A percentile compares a stretch with the other conserved stretches of the same genome.
These are phyloP conservation scores for Triglochin maritima DNA, from an alignment of 106 monocot species.

Conservation along the genomic window DNA sequence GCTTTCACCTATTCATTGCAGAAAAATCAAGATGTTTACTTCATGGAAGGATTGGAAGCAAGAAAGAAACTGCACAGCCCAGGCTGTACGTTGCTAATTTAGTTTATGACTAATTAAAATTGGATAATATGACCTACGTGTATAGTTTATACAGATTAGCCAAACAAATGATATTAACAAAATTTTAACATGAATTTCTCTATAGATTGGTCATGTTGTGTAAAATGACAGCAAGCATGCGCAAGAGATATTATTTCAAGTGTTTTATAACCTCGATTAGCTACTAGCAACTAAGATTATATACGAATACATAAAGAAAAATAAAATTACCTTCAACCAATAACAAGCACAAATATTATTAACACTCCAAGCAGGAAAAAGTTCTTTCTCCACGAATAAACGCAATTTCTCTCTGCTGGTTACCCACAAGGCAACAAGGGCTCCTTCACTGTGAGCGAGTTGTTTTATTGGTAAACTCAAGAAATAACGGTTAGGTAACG, in stretches of 20 bases:
- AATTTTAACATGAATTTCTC: too few relatives aligned
- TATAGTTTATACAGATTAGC: neutral
- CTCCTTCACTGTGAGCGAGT: constrained; percentile 73
- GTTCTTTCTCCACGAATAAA: constrained; percentile 67
- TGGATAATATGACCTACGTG: neutral
- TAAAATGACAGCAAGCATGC: too few relatives aligned
- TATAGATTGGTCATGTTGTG: too few relatives aligned
- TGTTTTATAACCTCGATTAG: too few relatives aligned
- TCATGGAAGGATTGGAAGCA: neutral
- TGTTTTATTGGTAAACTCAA: constrained; percentile 69
- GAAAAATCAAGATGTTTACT: neutral
- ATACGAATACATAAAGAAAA: neutral
- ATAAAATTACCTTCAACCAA: constrained; percentile 79
- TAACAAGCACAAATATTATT: constrained; percentile 34
- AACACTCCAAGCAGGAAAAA: constrained; percentile 89
- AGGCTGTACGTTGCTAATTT: neutral
- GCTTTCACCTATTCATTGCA: constrained; percentile 49
- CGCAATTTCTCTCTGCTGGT: constrained; percentile 79
- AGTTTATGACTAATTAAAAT: neutral
- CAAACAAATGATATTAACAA: too few relatives aligned
- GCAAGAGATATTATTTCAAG: too few relatives aligned
- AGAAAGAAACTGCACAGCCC: neutral
- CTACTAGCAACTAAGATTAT: too few relatives aligned
- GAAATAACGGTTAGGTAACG: constrained; percentile 69
- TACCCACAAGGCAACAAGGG: constrained; percentile 83